Evolutionary conservation across 169 alveolate species (phyloP).

Genomic region (Plasmodium malariae): DNA sequence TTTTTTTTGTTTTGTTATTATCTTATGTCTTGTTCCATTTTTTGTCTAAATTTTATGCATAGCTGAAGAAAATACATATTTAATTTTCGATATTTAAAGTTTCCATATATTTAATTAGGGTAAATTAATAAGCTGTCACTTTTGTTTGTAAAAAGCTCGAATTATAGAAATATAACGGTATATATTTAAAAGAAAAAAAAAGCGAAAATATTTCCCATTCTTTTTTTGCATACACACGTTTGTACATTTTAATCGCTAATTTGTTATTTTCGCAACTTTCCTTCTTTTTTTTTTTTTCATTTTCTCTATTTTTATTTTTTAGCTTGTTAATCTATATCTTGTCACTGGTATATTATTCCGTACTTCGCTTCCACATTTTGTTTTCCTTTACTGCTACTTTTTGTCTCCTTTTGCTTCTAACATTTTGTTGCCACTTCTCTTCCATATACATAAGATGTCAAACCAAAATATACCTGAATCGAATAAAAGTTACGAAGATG

Average conservation of each 20-base stretch:
- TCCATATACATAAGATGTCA: slow-evolving; percentile 6
- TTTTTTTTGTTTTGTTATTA: neutral
- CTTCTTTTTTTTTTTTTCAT: neutral
- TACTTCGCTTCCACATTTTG: neutral
- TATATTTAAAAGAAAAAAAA: too few species aligned
- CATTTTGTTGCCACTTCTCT: neutral
- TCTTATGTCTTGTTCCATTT: neutral
- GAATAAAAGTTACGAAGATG: slow-evolving; percentile 8
- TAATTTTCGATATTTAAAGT: neutral
- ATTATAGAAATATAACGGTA: too few species aligned
- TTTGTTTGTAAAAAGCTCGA: too few species aligned
- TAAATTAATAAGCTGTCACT: too few species aligned
- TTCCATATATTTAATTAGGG: too few species aligned
- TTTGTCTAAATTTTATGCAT: slow-evolving; percentile 7
- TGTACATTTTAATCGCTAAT: too few species aligned
- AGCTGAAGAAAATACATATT: neutral
- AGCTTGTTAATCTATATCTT: neutral
- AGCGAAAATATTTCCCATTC: too few species aligned
- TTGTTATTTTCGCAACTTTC: too few species aligned
- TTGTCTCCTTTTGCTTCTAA: neutral
- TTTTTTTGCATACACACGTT: too few species aligned
- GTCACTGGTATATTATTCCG: neutral
- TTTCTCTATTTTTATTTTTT: neutral
- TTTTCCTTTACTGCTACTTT: neutral
- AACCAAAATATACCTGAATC: slow-evolving; percentile 2